A percentile compares a stretch with the other conserved stretches of the same genome.
Evolutionary conservation across 2,329 filamentous ascomycete species (phyloP).

Genomic region (Fusarium buxicola): DNA sequence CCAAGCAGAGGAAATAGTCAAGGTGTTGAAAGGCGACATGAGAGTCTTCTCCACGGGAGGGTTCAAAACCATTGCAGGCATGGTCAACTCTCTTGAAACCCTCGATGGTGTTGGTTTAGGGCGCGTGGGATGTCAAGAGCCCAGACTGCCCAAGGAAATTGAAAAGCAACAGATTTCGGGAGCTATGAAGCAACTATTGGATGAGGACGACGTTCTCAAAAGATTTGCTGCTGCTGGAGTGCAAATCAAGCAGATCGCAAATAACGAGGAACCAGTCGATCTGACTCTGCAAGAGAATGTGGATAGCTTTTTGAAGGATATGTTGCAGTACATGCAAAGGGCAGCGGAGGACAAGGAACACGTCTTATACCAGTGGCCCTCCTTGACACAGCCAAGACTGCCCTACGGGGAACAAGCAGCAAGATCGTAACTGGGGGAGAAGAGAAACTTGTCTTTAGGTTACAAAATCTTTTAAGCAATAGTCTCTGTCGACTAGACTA

Average conservation of each 20-base stretch:
- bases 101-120: constrained; percentile 29
- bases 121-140: constrained; percentile 21
- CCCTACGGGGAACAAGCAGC: constrained; percentile 10
- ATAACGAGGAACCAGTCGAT: constrained; percentile 15
- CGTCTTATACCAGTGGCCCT: constrained; percentile 16
- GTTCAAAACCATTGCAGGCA: constrained; percentile 18
- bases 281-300: constrained; percentile 28
- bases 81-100: constrained; percentile 26
- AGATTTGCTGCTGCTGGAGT: constrained; percentile 18
- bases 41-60: constrained; percentile 33
- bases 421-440: too few relatives aligned
- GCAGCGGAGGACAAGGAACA: constrained; percentile 14
- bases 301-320: constrained; percentile 23
- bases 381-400: constrained; percentile 7
- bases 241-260: constrained; percentile 28
- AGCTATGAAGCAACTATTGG: constrained; percentile 13
- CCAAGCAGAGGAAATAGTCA: constrained; percentile 64
- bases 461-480: too few relatives aligned
- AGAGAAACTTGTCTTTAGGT: too few relatives aligned
- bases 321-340: constrained; percentile 15
- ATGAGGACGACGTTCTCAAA: constrained; percentile 20
- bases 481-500: too few relatives aligned
- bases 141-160: constrained; percentile 7
- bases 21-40: constrained; percentile 24
- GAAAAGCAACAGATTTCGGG: constrained; percentile 8